Base-by-base conservation (phyloP, 2,329 filamentous ascomycete species). In the Nectriaceae sp. region DNA sequence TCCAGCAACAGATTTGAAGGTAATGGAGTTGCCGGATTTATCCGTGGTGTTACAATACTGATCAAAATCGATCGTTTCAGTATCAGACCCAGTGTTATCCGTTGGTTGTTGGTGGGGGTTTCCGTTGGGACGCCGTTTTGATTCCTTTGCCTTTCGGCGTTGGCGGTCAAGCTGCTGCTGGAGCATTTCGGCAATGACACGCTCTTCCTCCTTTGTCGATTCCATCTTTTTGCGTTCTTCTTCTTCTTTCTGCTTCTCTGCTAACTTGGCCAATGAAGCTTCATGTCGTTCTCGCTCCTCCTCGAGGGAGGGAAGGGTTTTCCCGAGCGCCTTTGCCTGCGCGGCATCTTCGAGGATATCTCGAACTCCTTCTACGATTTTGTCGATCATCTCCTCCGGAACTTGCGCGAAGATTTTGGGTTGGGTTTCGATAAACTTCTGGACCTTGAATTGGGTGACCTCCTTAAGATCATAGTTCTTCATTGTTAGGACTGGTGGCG, bases 321-420 rank as follows among this genome's bases (percentile, higher is more conserved):
- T 82, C 24, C 90, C 88, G 46, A 86, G 82, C 40, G 88, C 86
- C 58, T 88, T 88, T 21, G 85, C 84, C 56, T 85, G 78, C 2
- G 90, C 89, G n/a, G 90, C 90, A 66, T 95, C 89, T 69, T 97
- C 90, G 4, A 97, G 77, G 10, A 93, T 85, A 40, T 86, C 84
- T 8, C 90, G 85, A 41, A 89, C 82, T 3, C 81, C 83, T 53
- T 83, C 80, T 10, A 92, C 74, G 24, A 95, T 77, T 46, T 83
- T 78, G 62, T 86, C 78, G 33, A 85, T 73, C 77, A 85, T 85
- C 50, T 79, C 76, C 53, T 83, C 74, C 47, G 78, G 77, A 47
- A 76, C 75, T 21, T 70, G 70, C 22, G 75, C 76, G 50, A 83
- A 75, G 21, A 78, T 64, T 44, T 74, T 78, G 1, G 83, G 80